These are phyloP conservation scores for Mesembryanthemum crystallinum DNA, from an alignment of 148 eudicot genomes.

Conservation along the genomic window DNA sequence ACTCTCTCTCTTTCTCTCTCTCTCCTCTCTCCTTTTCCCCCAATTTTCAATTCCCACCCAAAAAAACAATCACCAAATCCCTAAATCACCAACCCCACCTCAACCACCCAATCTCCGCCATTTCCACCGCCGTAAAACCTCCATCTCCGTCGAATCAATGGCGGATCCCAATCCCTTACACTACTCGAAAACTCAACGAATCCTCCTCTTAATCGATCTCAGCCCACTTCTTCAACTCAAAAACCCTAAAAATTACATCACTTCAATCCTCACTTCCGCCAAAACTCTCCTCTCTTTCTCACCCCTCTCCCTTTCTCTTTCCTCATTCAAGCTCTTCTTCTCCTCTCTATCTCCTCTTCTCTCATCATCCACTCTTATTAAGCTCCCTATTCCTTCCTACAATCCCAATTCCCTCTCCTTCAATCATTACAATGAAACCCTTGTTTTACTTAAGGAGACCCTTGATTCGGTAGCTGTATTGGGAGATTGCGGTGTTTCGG, in stretches of 20 bases:
- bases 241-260: constrained; percentile 47
- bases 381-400: constrained; percentile 21
- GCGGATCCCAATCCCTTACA: constrained; percentile 20
- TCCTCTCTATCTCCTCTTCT: constrained; percentile 75
- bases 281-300: constrained; percentile 45
- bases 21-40: not conserved
- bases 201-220: constrained; percentile 68
- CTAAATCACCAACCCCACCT: constrained; percentile 1
- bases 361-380: constrained; percentile 48
- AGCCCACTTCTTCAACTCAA: constrained; percentile 45
- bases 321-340: constrained; percentile 68
- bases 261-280: constrained; percentile 35
- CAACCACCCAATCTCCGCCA: constrained; percentile 20
- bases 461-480: too few relatives aligned
- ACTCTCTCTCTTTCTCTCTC: not conserved
- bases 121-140: not conserved
- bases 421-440: constrained; percentile 38
- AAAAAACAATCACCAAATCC: not conserved
- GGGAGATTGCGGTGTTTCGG: not conserved
- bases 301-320: constrained; percentile 56
- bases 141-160: constrained; percentile 21
- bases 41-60: not conserved
- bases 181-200: constrained; percentile 51
- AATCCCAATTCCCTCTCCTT: constrained; percentile 47
- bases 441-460: too few relatives aligned